Base-by-base conservation (phyloP, 2,329 filamentous ascomycete species). In the Biscogniauxia sp. region DNA sequence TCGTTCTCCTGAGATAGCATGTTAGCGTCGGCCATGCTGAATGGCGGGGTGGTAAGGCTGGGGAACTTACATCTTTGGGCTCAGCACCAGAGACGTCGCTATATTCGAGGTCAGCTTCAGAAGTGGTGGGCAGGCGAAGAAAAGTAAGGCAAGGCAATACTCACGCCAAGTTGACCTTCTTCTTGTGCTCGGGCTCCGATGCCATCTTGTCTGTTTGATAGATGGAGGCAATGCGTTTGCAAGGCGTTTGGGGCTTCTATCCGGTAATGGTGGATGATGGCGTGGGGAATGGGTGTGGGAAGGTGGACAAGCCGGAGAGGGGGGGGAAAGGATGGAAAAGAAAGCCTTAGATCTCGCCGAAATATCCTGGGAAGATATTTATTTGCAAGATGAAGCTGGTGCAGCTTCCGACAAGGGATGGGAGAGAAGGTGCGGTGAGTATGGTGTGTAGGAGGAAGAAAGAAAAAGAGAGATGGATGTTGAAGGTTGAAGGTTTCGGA, bases 31-130 rank as follows among this genome's bases (percentile, higher is more conserved):
- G 61, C 66, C 63, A 53, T 54, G 51, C 20, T 15, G 59, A 45
- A 61, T 58, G 58, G 28, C 59, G 56, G 41, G 28, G 41, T 28
- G 57, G 55, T 65, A 51, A 61, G 57, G 67, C 66, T 66, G 66
- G 64, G 57, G 11, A 68, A 79, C 86, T 75, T 84, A 96, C 92
- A 68, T 91, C 85, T 82, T 91, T 95, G 79, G 88, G 85, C 76
- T 96, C 92, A 66, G 91, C 89, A 76, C 93, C 93, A 63, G 93
- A 97, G 75, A 91, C 83, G 79, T 97, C 93, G 80, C 93, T 97
- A 69, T 58, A 70, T 51, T 58, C 28, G 32, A 51, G 55, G 76
- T 83, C 70, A 83, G 80, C 70, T 67, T 28, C 37, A 37, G 26
- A 58, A 25, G 53, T 56, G 53, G n/a, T 45, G 56, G 56, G 37